Percentiles rank a stretch among this genome's conserved stretches.
Conservation (phyloP, 495 filamentous ascomycete species). For the Staphylotrichum tortipilum region DNA sequence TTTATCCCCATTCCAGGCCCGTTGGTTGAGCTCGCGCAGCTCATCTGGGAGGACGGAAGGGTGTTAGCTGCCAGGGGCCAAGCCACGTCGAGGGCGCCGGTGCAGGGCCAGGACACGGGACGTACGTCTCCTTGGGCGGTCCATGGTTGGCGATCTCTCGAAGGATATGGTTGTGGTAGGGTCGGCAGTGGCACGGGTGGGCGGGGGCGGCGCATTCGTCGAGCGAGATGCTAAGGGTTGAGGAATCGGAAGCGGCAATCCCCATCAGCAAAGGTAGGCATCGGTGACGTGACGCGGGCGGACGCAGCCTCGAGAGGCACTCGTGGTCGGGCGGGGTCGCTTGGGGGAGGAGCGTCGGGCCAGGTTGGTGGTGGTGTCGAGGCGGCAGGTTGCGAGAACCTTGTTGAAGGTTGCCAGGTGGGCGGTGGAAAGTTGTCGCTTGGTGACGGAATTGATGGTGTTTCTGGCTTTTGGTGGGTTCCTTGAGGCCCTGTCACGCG, state of each 20-base stretch:
- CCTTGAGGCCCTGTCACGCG: background rate
- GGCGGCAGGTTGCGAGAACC: constrained; percentile 3
- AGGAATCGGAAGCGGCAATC: constrained; percentile 38
- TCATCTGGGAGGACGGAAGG: constrained; percentile 60
- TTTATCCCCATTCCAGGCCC: constrained; percentile 79
- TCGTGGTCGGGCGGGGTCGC: background rate
- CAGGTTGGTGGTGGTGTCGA: constrained; percentile 1
- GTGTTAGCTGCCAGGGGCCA: background rate
- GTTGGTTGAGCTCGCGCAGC: constrained; percentile 75
- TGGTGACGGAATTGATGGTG: constrained; percentile 24
- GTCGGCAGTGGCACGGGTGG: no score
- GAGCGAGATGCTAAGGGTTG: constrained; percentile 38
- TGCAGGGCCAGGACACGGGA: background rate
- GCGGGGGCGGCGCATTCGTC: constrained; percentile 35
- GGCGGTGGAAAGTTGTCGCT: constrained; percentile 8
- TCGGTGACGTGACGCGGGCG: constrained; percentile 30
- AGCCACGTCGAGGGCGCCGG: background rate
- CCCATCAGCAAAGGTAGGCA: constrained; percentile 38
- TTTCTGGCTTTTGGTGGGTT: constrained; percentile 12
- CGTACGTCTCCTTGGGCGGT: constrained; percentile 77
- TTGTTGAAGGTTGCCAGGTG: no score
- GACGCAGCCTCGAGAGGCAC: constrained; percentile 16
- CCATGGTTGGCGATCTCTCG: constrained; percentile 50
- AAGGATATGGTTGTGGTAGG: constrained; percentile 7
- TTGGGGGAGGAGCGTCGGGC: background rate